Base-by-base conservation (phyloP, 139 green algal genomes). In the Volvox reticuliferus region DNA sequence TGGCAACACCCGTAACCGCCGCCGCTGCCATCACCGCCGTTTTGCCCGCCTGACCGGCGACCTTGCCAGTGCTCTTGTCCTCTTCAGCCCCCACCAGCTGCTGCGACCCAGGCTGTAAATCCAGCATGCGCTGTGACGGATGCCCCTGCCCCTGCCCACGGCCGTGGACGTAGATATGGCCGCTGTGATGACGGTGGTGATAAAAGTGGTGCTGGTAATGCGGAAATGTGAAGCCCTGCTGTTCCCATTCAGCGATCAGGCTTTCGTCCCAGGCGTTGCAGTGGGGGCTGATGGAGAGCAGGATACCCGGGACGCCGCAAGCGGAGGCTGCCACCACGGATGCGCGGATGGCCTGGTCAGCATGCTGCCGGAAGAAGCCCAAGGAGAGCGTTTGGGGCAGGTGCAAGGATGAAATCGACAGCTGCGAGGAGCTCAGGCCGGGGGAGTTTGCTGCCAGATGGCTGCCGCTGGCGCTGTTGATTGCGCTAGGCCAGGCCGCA, bases 211-310 rank as follows among this genome's bases (percentile, higher is more conserved):
- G 75, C 12, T 86, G 77, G 77, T 50, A 30, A 37, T 90, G 85
- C 32, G 86, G 55, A 55, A 91, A 86, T 18, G 24, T 68, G 76
- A 91, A 86, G 61, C 87, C 87, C 87, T 83, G 75, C 76, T 78
- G 76, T 36, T 79, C 19, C 87, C 87, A 91, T 35, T 86, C 87
- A 1, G 71, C 76, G 28, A 86, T 44, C 20, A 91, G 36, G 61
- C 32, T 55, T n/a, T 81, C 87, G 76, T 91, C 87, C 87, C 87
- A 91, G 61, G 35, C 76, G 76, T 91, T 91, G 87, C 76, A 86
- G 87, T 91, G 87, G 14, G 87, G 87, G 61, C 76, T 86, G 87
- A 91, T 85, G 75, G 68, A 83, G 28, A 91, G 61, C 61, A 79
- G 61, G 22, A 86, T 76, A 21, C 90, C 82, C 32, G 95, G 93